A percentile compares a stretch with the other conserved stretches of the same genome.
Evolutionary conservation across 441 rosid genomes (phyloP).

Genomic region (Pelargonium fulgidum): DNA sequence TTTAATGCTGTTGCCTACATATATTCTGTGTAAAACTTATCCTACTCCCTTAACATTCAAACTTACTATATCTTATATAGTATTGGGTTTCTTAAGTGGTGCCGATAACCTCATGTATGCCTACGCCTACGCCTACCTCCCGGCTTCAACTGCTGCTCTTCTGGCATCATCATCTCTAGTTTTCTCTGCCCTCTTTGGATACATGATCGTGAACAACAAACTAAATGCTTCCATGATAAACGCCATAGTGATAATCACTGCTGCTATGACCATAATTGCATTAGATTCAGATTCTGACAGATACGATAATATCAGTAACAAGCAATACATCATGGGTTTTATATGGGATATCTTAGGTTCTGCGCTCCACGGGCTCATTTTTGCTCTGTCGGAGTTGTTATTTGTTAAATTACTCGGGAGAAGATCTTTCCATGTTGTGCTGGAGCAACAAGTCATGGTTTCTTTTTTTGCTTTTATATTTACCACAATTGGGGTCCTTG

Average conservation of each 20-base stretch:
- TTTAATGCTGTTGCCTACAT: conserved; percentile 46
- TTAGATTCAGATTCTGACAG: conserved; percentile 71
- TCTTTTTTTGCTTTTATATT: conserved; percentile 54
- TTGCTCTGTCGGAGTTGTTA: conserved; percentile 70
- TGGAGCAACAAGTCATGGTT: conserved; percentile 81
- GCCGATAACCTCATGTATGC: conserved; percentile 80
- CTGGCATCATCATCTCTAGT: conserved; percentile 72
- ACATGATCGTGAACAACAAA: conserved; percentile 57
- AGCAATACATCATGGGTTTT: conserved; percentile 62
- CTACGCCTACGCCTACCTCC: conserved; percentile 78
- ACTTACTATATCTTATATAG: conserved; percentile 47
- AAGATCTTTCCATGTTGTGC: conserved; percentile 69
- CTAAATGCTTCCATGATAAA: conserved; percentile 56
- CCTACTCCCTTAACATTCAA: conserved; percentile 51
- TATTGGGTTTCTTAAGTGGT: conserved; percentile 60
- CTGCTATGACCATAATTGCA: conserved; percentile 64
- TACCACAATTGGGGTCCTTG: conserved; percentile 52
- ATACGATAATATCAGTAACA: conserved; percentile 36
- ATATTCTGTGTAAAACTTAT: conserved; percentile 32
- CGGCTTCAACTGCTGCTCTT: conserved; percentile 80
- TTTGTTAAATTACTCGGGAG: conserved; percentile 64
- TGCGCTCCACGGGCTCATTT: conserved; percentile 74
- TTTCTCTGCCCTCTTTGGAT: conserved; percentile 63
- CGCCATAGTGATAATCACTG: conserved; percentile 60
- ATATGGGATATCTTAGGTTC: conserved; percentile 78